These are phyloP conservation scores for Gliomastix tumulicola DNA, from an alignment of 2,329 filamentous ascomycete genomes.

Conservation along the genomic window DNA sequence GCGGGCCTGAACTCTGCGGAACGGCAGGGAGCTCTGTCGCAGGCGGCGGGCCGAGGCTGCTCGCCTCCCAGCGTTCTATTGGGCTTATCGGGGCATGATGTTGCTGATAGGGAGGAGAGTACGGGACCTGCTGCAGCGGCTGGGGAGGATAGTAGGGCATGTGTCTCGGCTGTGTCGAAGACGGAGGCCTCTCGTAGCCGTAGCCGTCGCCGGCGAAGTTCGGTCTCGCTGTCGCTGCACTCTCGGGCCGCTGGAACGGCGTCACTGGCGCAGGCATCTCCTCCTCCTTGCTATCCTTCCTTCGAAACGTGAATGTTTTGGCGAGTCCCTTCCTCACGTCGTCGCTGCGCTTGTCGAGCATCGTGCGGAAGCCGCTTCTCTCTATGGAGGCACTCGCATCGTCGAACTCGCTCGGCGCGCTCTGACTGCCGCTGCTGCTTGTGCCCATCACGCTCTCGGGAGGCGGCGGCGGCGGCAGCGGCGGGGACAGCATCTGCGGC, in stretches of 20 bases:
- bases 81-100: constrained; percentile 7
- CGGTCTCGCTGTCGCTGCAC: constrained; percentile 12
- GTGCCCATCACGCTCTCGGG: too few species aligned
- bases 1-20: constrained; percentile 23
- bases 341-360: constrained; percentile 50
- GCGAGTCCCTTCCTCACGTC: constrained; percentile 44
- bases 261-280: constrained; percentile 20
- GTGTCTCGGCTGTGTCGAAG: too few species aligned
- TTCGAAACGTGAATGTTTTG: constrained; percentile 46
- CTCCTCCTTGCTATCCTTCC: constrained; percentile 39
- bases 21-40: constrained; percentile 33
- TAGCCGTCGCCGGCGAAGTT: background rate
- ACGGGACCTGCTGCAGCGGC: constrained; percentile 3
- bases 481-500: too few species aligned
- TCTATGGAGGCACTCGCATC: too few species aligned
- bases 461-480: too few species aligned
- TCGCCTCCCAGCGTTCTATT: constrained; percentile 9
- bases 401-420: too few species aligned
- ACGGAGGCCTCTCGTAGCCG: too few species aligned
- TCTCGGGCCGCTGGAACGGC: constrained; percentile 10
- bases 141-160: too few species aligned
- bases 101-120: background rate
- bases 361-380: constrained; percentile 43
- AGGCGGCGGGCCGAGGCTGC: constrained; percentile 27
- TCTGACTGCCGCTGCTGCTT: too few species aligned